Evolutionary conservation across 2,329 filamentous ascomycete genomes (phyloP).

Genomic region (Coniosporium tulheliwenetii): DNA sequence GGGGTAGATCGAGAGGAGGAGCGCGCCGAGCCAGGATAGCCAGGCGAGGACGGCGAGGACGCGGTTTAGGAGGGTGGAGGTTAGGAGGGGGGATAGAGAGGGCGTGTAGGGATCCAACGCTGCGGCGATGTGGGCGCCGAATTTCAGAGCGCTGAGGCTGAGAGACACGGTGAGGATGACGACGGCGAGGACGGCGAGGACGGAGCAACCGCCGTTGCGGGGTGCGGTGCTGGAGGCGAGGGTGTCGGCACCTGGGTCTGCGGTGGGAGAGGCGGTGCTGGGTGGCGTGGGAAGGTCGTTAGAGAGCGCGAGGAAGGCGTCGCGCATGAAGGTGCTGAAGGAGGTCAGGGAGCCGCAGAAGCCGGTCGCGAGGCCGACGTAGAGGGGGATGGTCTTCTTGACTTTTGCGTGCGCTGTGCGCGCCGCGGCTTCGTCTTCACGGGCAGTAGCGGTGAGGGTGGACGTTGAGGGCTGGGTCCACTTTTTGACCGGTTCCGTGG

Average conservation of each 20-base stretch:
- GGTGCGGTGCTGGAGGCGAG: slow-evolving; percentile 15
- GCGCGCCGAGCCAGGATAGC: slow-evolving; percentile 63
- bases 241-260: slow-evolving; percentile 6
- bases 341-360: slow-evolving; percentile 85
- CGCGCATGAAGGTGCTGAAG: slow-evolving; percentile 74
- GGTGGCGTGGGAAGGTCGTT: slow-evolving; percentile 50
- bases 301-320: slow-evolving; percentile 62
- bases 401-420: slow-evolving; percentile 26
- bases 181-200: slow-evolving; percentile 66
- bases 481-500: slow-evolving; percentile 35
- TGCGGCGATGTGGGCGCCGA: slow-evolving; percentile 62
- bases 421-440: slow-evolving; percentile 18
- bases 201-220: slow-evolving; percentile 61
- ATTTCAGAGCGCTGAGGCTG: slow-evolving; percentile 50
- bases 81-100: slow-evolving; percentile 40
- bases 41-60: slow-evolving; percentile 47
- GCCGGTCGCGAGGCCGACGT: slow-evolving; percentile 71
- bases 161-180: slow-evolving; percentile 57
- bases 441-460: slow-evolving; percentile 14
- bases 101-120: slow-evolving; percentile 43
- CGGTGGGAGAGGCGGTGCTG: slow-evolving; percentile 17
- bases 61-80: slow-evolving; percentile 48
- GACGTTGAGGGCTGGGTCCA: slow-evolving; percentile 19
- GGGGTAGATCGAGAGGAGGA: slow-evolving; percentile 61
- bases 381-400: slow-evolving; percentile 80